Evolutionary conservation across 2,329 filamentous ascomycete species (phyloP).

Genomic region (Aspergillus melleus): DNA sequence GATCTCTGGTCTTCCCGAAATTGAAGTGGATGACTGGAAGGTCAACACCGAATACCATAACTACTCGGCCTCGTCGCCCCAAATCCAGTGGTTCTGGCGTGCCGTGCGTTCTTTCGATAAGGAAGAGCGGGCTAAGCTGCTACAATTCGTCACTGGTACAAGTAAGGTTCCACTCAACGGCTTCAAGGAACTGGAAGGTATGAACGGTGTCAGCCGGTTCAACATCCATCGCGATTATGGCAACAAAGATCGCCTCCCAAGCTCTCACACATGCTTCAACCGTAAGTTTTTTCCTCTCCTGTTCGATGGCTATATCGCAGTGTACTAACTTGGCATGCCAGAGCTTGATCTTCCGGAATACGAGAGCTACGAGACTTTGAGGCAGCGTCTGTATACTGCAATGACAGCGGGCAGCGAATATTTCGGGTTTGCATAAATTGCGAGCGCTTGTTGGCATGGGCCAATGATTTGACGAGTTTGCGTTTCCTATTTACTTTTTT

Average conservation of each 20-base stretch:
- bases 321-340: conserved; percentile 48
- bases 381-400: conserved; percentile 85
- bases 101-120: conserved; percentile 97
- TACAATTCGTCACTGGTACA: conserved; percentile 97
- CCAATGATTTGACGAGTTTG: conserved; percentile 13
- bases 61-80: conserved; percentile 88
- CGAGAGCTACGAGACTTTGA: conserved; percentile 88
- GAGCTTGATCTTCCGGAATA: conserved; percentile 98
- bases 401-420: conserved; percentile 98
- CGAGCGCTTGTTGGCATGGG: conserved; percentile 7
- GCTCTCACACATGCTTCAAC: conserved; percentile 98
- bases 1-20: conserved; percentile 95
- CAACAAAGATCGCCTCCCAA: conserved; percentile 91
- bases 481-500: conserved; percentile 2
- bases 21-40: conserved; percentile 99
- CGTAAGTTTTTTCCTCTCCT: conserved; percentile 63
- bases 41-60: conserved; percentile 99
- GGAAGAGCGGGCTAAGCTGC: conserved; percentile 93
- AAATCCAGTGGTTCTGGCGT: conserved; percentile 99
- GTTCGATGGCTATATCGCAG: background rate
- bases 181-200: conserved; percentile 98
- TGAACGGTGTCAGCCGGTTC: conserved; percentile 98
- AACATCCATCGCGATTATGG: conserved; percentile 99
- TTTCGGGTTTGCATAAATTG: conserved; percentile 85
- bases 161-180: conserved; percentile 98